These are phyloP conservation scores for Chalciporus sphaerocephalus DNA, from an alignment of 768 basidiomycete genomes.

Conservation along the genomic window DNA sequence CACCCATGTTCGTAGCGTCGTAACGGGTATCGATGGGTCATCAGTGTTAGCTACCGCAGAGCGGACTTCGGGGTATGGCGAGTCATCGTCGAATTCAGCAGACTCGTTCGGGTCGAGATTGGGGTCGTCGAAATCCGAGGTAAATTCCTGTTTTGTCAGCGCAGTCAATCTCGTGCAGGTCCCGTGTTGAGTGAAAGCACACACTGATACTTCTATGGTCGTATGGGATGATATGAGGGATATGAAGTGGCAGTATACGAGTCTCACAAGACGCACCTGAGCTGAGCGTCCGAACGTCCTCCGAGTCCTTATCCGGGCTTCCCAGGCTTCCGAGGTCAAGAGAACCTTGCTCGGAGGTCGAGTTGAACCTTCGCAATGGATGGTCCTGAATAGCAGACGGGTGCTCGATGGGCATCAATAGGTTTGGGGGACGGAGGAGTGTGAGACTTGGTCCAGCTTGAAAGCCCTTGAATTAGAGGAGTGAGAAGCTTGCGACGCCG, in stretches of 20 bases:
- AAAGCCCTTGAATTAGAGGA: neutral
- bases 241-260: neutral
- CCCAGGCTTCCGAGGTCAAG: slow-evolving; percentile 11
- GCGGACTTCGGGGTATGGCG: slow-evolving; percentile 69
- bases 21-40: slow-evolving; percentile 57
- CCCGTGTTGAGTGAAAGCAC: slow-evolving; percentile 1
- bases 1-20: slow-evolving; percentile 64
- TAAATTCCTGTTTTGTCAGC: neutral
- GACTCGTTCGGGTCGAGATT: slow-evolving; percentile 20
- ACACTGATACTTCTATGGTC: slow-evolving; percentile 21
- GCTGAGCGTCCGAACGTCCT: slow-evolving; percentile 11
- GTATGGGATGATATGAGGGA: neutral
- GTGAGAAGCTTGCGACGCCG: neutral
- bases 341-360: slow-evolving; percentile 4
- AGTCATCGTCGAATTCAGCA: slow-evolving; percentile 48
- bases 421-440: slow-evolving; percentile 1
- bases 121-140: slow-evolving; percentile 21
- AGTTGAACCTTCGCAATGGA: slow-evolving; percentile 14
- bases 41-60: slow-evolving; percentile 70
- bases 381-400: slow-evolving; percentile 10
- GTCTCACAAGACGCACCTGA: slow-evolving; percentile 18
- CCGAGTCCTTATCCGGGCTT: slow-evolving; percentile 25
- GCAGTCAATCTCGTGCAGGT: neutral
- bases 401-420: slow-evolving; percentile 21
- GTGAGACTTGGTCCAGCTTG: slow-evolving; percentile 7